These are phyloP conservation scores for Fistulina hepatica DNA, from an alignment of 1,284 basidiomycete genomes.

Conservation along the genomic window DNA sequence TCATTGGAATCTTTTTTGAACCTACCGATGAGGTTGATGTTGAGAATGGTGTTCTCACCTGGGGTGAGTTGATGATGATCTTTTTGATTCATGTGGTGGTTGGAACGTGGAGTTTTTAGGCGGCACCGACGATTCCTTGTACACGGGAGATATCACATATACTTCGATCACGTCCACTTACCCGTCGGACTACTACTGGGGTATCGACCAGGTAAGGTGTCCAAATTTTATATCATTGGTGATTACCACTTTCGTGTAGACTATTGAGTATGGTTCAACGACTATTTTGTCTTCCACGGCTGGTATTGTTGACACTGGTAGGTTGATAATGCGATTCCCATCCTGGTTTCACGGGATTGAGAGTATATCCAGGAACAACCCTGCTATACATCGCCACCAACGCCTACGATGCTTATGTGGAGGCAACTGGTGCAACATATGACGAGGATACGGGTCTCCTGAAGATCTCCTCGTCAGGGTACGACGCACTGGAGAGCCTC, in stretches of 20 bases:
- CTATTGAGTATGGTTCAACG: conserved; percentile 15
- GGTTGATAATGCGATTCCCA: conserved; percentile 18
- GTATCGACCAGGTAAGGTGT: background rate
- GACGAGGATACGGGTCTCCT: conserved; percentile 33
- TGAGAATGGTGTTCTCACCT: conserved; percentile 20
- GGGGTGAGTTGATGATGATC: conserved; percentile 16
- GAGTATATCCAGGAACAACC: conserved; percentile 10
- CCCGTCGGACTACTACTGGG: background rate
- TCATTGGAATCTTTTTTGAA: conserved; percentile 19
- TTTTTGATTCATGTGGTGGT: background rate
- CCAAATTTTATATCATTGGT: background rate
- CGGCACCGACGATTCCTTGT: background rate
- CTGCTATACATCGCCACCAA: conserved; percentile 15
- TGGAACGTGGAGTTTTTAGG: background rate
- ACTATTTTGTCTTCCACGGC: conserved; percentile 36
- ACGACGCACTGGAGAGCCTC: conserved; percentile 28
- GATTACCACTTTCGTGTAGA: background rate
- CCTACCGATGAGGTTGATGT: conserved; percentile 14
- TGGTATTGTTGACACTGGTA: conserved; percentile 57
- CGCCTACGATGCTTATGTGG: conserved; percentile 21
- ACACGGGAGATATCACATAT: background rate
- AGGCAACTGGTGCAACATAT: conserved; percentile 26
- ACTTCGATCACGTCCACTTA: background rate
- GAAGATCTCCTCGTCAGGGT: conserved; percentile 27
- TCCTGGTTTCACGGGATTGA: background rate